Evolutionary conservation across 371 early-diverging fungal genomes (phyloP), one percentile per base, ranked within the genome.

Genomic region (Paraphysoderma sedebokerense): DNA sequence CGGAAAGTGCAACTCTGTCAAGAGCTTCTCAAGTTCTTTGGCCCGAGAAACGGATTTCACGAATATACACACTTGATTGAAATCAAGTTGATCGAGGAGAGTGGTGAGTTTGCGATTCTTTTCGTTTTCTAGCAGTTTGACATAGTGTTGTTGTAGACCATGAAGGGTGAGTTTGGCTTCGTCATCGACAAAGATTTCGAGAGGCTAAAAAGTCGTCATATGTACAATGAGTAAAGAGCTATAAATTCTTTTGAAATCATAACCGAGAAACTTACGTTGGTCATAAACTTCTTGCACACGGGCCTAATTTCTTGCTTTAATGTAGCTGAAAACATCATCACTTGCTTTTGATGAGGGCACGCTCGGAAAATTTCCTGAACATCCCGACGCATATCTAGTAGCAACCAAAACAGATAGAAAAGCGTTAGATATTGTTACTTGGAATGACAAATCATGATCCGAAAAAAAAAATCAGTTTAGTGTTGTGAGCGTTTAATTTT

Each of bases 261-360:
- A 8, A 47, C 19, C 22, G 22, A 45, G 3, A 34, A 30, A 38
- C 60, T 50, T 63, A 76, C 75, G 58, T 86, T 84, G 56, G 87
- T 84, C 95, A 96, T 92, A 58, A 96, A 96, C 68, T 86, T 87
- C 55, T 85, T 88, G 80, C 91, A 92, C 26, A 92, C 75, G 3
- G 81, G 80, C 23, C 90, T 80, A 57, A 87, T 84, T 40, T 89
- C 93, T 67, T 87, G 84, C 70, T 77, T 77, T 47, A 97, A 65
- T 19, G 98, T 97, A 19, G 98, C 98, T 35, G 82, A 80, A 67
- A 90, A 97, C 95, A 97, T 93, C 85, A 97, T 87, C 35, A 90
- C 91, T 65, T 97, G 98, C 75, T 97, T 97, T 63, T 83, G 77
- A 60, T 87, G 90, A 26, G 93, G 95, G 4, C 92, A 91, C 13